Evolutionary conservation across 2,329 filamentous ascomycete genomes (phyloP).

Genomic region (Penicillium oxalicum): DNA sequence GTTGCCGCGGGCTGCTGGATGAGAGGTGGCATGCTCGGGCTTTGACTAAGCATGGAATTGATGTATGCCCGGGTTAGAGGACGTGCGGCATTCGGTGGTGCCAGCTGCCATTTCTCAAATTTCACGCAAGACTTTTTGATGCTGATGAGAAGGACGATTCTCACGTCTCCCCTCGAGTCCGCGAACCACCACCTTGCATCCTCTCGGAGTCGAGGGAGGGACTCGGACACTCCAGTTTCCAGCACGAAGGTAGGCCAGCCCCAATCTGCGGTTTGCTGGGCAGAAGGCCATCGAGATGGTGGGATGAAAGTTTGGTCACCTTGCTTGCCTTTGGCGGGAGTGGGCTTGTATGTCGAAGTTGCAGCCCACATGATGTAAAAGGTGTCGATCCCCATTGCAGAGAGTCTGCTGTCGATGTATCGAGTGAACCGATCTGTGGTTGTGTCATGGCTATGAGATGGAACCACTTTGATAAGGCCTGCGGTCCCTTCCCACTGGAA

Average conservation of each 20-base stretch:
- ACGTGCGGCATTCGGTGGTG: neutral
- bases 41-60: neutral
- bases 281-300: neutral
- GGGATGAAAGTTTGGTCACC: neutral
- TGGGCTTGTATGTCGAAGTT: neutral
- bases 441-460: neutral
- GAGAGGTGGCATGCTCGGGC: neutral
- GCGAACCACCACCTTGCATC: neutral
- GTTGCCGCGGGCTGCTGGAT: constrained; percentile 15
- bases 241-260: neutral
- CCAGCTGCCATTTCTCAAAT: neutral
- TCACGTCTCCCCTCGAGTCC: neutral
- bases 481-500: too few species aligned
- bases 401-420: neutral
- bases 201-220: constrained; percentile 4
- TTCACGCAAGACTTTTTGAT: neutral
- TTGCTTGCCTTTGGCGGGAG: neutral
- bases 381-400: neutral
- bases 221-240: neutral
- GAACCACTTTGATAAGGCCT: neutral
- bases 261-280: neutral
- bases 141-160: neutral
- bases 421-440: neutral
- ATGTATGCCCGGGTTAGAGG: neutral
- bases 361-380: neutral